phyloP scores from a whole-genome alignment of 495 filamentous ascomycete species.

The Hapsidospora chrysogenum region DNA sequence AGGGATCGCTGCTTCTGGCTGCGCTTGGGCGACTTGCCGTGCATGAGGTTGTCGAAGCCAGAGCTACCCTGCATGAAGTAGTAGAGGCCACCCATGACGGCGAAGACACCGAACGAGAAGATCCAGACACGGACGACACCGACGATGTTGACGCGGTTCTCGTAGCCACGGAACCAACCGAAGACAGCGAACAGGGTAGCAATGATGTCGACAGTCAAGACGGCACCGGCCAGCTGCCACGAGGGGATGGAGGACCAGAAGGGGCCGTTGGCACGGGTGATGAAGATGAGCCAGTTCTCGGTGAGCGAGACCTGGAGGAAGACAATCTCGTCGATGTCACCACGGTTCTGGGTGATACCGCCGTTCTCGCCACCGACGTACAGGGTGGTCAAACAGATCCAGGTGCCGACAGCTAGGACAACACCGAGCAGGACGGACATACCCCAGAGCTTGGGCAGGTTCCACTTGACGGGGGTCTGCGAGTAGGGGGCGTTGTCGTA shows the following conservation, averaged over 20 bases:
- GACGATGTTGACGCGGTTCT: slow-evolving; percentile 44
- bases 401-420: slow-evolving; percentile 66
- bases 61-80: slow-evolving; percentile 59
- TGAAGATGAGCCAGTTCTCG: slow-evolving; percentile 95
- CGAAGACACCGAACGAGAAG: slow-evolving; percentile 77
- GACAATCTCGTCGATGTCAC: slow-evolving; percentile 63
- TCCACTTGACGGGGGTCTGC: slow-evolving; percentile 82
- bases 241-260: slow-evolving; percentile 78
- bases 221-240: slow-evolving; percentile 60
- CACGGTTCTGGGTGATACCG: slow-evolving; percentile 78
- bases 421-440: slow-evolving; percentile 72
- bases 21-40: slow-evolving; percentile 66
- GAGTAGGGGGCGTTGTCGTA: slow-evolving; percentile 89
- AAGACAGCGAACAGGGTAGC: slow-evolving; percentile 72
- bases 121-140: slow-evolving; percentile 77
- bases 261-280: slow-evolving; percentile 74
- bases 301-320: slow-evolving; percentile 85
- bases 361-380: slow-evolving; percentile 44
- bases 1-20: slow-evolving; percentile 55
- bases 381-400: slow-evolving; percentile 72
- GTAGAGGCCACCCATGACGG: slow-evolving; percentile 39
- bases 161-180: slow-evolving; percentile 54
- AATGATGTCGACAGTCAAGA: slow-evolving; percentile 63
- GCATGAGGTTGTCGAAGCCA: slow-evolving; percentile 82
- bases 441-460: slow-evolving; percentile 82